Conservation (phyloP, 2,329 filamentous ascomycete genomes). For the Hypoxylon sp. region DNA sequence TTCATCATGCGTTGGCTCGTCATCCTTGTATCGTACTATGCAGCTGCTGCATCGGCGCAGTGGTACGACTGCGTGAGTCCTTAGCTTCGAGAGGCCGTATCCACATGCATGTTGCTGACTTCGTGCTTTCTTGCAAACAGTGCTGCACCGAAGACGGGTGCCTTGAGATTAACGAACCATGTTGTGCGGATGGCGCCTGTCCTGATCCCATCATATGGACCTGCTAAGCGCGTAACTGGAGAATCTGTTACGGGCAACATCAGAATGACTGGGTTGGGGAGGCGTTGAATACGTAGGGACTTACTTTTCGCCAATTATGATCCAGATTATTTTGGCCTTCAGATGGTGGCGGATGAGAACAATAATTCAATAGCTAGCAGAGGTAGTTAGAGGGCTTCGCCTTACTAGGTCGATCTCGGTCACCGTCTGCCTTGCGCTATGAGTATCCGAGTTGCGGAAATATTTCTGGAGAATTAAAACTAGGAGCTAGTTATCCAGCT, state of each 20-base stretch:
- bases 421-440: too few relatives aligned
- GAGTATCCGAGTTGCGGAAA: too few relatives aligned
- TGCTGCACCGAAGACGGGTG: background rate
- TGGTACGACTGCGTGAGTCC: background rate
- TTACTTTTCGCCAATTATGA: too few relatives aligned
- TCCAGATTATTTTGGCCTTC: too few relatives aligned
- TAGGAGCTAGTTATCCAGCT: too few relatives aligned
- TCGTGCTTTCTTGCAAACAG: background rate
- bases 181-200: background rate
- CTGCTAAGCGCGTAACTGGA: background rate
- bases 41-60: background rate
- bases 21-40: background rate
- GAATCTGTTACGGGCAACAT: background rate
- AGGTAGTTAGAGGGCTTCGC: too few relatives aligned
- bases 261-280: background rate
- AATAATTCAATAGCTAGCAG: too few relatives aligned
- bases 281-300: too few relatives aligned
- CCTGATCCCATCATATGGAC: background rate
- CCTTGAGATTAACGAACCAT: background rate
- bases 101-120: background rate
- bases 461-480: too few relatives aligned
- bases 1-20: background rate
- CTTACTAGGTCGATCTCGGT: too few relatives aligned
- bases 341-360: too few relatives aligned
- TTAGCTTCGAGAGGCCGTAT: background rate